phyloP scores from a whole-genome alignment of 176 grass and related monocot species.

The Rhynchospora tenuis region DNA sequence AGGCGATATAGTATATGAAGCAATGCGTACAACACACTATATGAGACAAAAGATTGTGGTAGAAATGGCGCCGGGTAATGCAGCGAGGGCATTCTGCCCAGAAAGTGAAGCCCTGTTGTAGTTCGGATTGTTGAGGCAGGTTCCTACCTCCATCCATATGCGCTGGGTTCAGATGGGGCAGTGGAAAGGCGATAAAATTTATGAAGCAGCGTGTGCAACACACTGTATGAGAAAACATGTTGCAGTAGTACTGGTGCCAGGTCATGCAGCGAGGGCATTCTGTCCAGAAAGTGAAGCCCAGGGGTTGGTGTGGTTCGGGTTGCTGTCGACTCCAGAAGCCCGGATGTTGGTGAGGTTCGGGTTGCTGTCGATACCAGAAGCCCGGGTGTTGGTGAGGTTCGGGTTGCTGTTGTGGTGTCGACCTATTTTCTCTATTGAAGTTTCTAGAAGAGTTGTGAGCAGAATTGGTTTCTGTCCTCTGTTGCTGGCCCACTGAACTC shows the following conservation, averaged over 20 bases:
- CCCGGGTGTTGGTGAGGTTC: not conserved
- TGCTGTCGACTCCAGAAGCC: too few relatives aligned
- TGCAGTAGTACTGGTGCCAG: slow-evolving; percentile 47
- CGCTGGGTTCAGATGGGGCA: slow-evolving; percentile 32
- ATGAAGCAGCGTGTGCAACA: slow-evolving; percentile 44
- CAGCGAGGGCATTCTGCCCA: slow-evolving; percentile 66
- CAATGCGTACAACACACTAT: slow-evolving; percentile 44
- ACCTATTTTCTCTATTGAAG: not conserved
- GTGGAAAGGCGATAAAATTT: slow-evolving; percentile 44
- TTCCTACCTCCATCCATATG: slow-evolving; percentile 24
- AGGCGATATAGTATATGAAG: slow-evolving; percentile 42
- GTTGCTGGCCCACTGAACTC: not conserved
- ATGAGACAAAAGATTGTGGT: slow-evolving; percentile 32
- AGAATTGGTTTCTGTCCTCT: not conserved
- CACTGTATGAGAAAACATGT: slow-evolving; percentile 31
- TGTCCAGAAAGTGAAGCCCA: slow-evolving; percentile 79
- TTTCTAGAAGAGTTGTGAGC: slow-evolving; percentile 26
- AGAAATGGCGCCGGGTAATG: slow-evolving; percentile 46
- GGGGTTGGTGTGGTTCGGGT: too few relatives aligned
- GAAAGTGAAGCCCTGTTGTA: slow-evolving; percentile 24
- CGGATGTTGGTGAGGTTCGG: too few relatives aligned
- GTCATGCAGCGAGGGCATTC: slow-evolving; percentile 50
- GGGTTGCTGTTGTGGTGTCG: slow-evolving; percentile 1
- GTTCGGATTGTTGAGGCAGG: not conserved
- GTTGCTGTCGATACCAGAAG: too few relatives aligned